phyloP scores from a whole-genome alignment of 1,284 basidiomycete species.

The Mycosarcoma maydis region DNA sequence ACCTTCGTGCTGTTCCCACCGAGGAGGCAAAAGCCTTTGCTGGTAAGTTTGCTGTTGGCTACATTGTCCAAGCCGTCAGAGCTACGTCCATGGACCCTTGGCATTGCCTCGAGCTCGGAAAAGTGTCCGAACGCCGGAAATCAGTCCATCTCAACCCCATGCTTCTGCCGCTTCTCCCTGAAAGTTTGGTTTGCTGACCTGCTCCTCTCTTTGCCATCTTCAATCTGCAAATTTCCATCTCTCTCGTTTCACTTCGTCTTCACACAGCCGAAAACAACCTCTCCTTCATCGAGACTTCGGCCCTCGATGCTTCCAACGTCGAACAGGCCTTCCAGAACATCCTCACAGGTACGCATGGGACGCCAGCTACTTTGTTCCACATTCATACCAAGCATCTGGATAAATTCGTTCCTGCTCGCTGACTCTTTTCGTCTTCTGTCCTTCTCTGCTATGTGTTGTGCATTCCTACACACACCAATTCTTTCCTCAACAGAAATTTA shows the following conservation, averaged over 20 bases:
- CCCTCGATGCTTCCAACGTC: conserved; percentile 98
- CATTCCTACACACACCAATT: neutral
- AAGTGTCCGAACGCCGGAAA: too few relatives aligned
- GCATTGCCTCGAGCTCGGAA: too few relatives aligned
- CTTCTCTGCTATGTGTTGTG: neutral
- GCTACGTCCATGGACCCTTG: too few relatives aligned
- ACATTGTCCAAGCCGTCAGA: too few relatives aligned
- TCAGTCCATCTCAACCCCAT: too few relatives aligned
- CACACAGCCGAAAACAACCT: conserved; percentile 79
- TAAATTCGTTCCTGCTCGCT: conserved; percentile 1
- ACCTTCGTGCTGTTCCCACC: conserved; percentile 92
- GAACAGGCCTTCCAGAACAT: conserved; percentile 94
- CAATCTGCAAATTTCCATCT: too few relatives aligned
- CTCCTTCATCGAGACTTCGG: conserved; percentile 94
- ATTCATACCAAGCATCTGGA: neutral
- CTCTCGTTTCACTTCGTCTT: neutral
- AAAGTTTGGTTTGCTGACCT: too few relatives aligned
- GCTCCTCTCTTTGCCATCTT: too few relatives aligned
- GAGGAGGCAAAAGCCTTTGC: conserved; percentile 71
- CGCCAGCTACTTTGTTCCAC: neutral
- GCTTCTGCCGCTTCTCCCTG: too few relatives aligned
- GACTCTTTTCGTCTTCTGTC: conserved; percentile 7
- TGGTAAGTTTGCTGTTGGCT: conserved; percentile 49
- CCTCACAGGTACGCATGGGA: conserved; percentile 77
- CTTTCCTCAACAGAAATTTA: conserved; percentile 57